These are phyloP conservation scores for Nitzschia palea DNA, from an alignment of 108 stramenopile species.

Conservation along the genomic window DNA sequence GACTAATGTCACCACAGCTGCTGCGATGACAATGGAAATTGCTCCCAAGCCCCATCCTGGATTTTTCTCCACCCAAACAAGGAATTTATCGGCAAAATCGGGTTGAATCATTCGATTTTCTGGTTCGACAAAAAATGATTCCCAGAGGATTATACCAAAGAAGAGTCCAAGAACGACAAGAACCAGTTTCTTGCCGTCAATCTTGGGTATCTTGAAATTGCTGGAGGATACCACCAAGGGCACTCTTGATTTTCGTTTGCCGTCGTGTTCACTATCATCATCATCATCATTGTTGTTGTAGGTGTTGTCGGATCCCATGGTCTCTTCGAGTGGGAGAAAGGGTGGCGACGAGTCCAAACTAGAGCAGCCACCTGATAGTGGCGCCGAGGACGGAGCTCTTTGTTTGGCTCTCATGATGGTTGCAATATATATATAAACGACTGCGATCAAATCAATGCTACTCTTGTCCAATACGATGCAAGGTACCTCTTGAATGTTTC, in stretches of 20 bases:
- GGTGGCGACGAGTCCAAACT: constrained; percentile 7
- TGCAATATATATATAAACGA: too few species aligned
- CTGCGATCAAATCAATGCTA: too few species aligned
- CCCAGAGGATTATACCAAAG: constrained; percentile 38
- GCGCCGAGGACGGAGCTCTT: not conserved
- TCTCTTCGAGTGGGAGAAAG: constrained; percentile 33
- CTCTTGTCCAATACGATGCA: too few species aligned
- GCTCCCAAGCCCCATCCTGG: constrained; percentile 48
- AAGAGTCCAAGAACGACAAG: constrained; percentile 12
- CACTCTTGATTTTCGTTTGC: too few species aligned
- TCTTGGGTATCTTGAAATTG: too few species aligned
- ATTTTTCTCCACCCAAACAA: constrained; percentile 52
- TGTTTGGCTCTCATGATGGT: constrained; percentile 3
- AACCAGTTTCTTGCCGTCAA: constrained; percentile 32
- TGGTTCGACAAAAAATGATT: constrained; percentile 43
- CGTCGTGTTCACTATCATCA: not conserved
- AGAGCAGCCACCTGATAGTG: not conserved
- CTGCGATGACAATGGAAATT: constrained; percentile 53
- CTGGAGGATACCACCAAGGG: too few species aligned
- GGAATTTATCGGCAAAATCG: constrained; percentile 47
- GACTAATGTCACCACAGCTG: constrained; percentile 46
- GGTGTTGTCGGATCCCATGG: not conserved
- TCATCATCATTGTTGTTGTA: not conserved
- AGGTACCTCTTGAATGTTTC: too few species aligned
- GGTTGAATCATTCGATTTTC: constrained; percentile 52